A percentile compares a stretch with the other conserved stretches of the same genome.
Conservation (phyloP, 495 filamentous ascomycete species). For the Elasticomyces elasticus region DNA sequence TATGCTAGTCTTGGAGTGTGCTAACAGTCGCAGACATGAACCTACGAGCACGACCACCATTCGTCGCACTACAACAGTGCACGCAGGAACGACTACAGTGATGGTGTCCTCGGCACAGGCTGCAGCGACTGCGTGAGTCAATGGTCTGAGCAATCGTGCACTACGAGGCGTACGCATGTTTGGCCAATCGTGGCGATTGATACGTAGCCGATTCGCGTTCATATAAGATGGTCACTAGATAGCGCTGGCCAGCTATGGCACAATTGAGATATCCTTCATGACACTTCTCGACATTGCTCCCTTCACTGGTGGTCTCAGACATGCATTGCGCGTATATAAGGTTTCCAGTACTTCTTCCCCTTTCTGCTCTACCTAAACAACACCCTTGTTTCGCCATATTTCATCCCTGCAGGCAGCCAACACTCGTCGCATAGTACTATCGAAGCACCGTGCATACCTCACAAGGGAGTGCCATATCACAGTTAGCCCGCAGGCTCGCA, state of each 20-base stretch:
- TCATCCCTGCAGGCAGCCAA: too few relatives aligned
- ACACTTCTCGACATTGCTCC: neutral
- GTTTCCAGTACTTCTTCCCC: too few relatives aligned
- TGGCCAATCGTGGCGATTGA: neutral
- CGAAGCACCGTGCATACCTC: too few relatives aligned
- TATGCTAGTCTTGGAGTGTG: neutral
- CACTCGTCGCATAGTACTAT: too few relatives aligned
- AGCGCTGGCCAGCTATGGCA: neutral
- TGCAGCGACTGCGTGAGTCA: neutral
- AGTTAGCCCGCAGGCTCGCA: too few relatives aligned
- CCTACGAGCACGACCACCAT: constrained; percentile 11
- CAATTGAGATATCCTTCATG: neutral
- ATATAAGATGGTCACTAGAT: neutral
- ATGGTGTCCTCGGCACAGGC: neutral
- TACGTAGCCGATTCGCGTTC: neutral
- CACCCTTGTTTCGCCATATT: too few relatives aligned
- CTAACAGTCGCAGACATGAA: constrained; percentile 1
- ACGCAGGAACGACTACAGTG: constrained; percentile 6
- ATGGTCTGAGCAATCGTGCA: too few relatives aligned
- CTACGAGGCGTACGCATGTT: neutral
- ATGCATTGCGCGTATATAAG: too few relatives aligned
- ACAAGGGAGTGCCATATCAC: too few relatives aligned
- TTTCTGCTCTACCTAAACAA: too few relatives aligned
- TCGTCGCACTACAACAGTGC: neutral
- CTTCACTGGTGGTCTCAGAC: too few relatives aligned